phyloP scores from a whole-genome alignment of 345 rosid species.

The Citrus maxima region DNA sequence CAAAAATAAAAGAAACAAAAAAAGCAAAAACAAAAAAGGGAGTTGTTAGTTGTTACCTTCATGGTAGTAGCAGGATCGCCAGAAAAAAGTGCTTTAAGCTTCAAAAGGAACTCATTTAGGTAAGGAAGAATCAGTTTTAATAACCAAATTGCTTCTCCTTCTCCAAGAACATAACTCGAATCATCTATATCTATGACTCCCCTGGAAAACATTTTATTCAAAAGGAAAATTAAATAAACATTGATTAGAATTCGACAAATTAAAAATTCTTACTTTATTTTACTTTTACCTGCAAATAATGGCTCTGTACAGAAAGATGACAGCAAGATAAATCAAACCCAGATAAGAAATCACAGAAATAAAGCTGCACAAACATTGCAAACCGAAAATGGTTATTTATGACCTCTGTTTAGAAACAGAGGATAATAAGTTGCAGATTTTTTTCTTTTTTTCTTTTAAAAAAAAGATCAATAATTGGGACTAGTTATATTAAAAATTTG shows the following conservation, averaged over 20 bases:
- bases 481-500: neutral
- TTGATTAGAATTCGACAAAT: neutral
- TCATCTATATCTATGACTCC: conserved; percentile 43
- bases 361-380: conserved; percentile 46
- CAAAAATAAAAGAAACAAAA: neutral
- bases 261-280: neutral
- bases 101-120: conserved; percentile 65
- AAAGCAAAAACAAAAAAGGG: neutral
- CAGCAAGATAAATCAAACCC: conserved; percentile 72
- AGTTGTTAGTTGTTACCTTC: conserved; percentile 56
- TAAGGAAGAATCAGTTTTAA: conserved; percentile 70
- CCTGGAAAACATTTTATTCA: conserved; percentile 23
- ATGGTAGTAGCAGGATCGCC: conserved; percentile 92
- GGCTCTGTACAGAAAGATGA: conserved; percentile 65
- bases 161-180: conserved; percentile 54
- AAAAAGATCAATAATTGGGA: neutral
- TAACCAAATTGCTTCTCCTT: conserved; percentile 74
- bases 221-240: neutral
- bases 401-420: conserved; percentile 10
- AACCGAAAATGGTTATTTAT: neutral
- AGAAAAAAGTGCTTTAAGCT: conserved; percentile 71
- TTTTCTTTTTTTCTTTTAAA: too few relatives aligned
- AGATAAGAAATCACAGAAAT: conserved; percentile 75
- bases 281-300: conserved; percentile 54
- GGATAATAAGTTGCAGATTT: neutral